These are phyloP conservation scores for Nicotiana sylvestris DNA, from an alignment of 257 asterid genomes.

Conservation along the genomic window DNA sequence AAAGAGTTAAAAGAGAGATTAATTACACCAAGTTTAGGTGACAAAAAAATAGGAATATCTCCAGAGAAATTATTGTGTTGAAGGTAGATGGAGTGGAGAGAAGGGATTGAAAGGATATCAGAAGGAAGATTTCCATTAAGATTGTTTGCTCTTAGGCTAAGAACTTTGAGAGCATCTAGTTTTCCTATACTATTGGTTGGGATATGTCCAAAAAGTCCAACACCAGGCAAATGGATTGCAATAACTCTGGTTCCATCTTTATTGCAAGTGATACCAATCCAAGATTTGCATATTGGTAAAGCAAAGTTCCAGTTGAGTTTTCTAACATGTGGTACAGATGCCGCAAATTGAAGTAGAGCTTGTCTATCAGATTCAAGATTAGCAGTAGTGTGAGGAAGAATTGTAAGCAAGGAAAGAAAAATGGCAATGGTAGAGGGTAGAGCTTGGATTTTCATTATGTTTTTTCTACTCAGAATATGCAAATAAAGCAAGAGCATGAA, in stretches of 20 bases:
- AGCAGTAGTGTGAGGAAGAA: conserved; percentile 23
- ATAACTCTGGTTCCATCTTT: conserved; percentile 43
- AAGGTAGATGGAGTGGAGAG: conserved; percentile 56
- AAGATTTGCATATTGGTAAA: conserved; percentile 47
- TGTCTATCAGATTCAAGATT: conserved; percentile 54
- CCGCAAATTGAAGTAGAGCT: conserved; percentile 62
- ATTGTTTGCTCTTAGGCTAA: conserved; percentile 69
- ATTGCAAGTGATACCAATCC: conserved; percentile 77
- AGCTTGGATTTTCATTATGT: conserved; percentile 40
- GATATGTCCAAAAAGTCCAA: conserved; percentile 67
- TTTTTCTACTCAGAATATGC: neutral
- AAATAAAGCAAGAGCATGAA: neutral
- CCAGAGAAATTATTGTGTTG: conserved; percentile 84
- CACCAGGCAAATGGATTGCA: conserved; percentile 66
- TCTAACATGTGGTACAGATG: conserved; percentile 53
- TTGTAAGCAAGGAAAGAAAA: conserved; percentile 28
- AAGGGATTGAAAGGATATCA: conserved; percentile 59
- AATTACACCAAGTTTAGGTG: conserved; percentile 41
- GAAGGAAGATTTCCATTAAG: conserved; percentile 56
- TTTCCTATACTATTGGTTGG: conserved; percentile 56
- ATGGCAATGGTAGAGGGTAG: conserved; percentile 17
- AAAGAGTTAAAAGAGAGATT: conserved; percentile 75
- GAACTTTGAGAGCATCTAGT: conserved; percentile 52
- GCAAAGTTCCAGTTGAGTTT: conserved; percentile 59
- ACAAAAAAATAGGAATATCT: conserved; percentile 35